Evolutionary conservation across 169 alveolate species (phyloP).

Genomic region (Eimeria mitis): DNA sequence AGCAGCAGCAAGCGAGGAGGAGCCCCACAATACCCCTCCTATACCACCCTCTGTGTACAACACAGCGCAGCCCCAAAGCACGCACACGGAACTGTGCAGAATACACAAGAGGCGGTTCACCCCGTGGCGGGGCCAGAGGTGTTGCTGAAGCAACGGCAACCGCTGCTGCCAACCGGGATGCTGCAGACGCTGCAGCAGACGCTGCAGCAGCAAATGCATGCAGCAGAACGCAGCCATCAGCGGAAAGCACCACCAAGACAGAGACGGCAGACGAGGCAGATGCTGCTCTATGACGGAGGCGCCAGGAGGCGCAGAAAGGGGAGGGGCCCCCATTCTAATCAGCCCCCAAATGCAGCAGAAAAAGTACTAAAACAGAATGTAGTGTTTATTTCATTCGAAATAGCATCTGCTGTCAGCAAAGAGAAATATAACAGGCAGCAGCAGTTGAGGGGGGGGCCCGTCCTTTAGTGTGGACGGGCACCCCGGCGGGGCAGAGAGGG

Average conservation of each 20-base stretch:
- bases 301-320: background rate
- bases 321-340: background rate
- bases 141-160: conserved; percentile 45
- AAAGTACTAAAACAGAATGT: background rate
- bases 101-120: conserved; percentile 45
- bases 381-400: background rate
- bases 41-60: background rate
- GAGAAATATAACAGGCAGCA: background rate
- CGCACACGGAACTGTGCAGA: conserved; percentile 17
- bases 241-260: background rate
- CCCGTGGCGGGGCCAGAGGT: conserved; percentile 71
- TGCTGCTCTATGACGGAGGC: background rate
- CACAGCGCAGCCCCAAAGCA: conserved; percentile 9
- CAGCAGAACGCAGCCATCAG: background rate
- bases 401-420: background rate
- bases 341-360: background rate
- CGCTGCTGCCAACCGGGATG: background rate
- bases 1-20: background rate
- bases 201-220: background rate
- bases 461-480: background rate
- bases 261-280: conserved; percentile 40
- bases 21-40: background rate
- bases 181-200: background rate
- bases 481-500: background rate
- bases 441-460: background rate